These are phyloP conservation scores for Solioccasus polychromus DNA, from an alignment of 768 basidiomycete genomes.

Conservation along the genomic window DNA sequence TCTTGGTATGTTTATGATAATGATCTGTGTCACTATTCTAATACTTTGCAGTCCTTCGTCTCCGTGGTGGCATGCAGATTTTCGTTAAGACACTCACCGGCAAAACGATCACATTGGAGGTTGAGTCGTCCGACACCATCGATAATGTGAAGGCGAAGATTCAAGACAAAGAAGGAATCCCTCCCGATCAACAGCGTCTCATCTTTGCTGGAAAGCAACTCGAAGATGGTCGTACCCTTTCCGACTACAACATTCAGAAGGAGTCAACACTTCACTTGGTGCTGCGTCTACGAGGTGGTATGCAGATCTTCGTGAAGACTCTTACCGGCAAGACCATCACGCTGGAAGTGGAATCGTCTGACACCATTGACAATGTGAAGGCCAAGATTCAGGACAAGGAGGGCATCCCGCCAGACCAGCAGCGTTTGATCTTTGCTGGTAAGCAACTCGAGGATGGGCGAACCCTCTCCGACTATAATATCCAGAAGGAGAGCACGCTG, in stretches of 20 bases:
- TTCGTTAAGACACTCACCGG: slow-evolving; percentile 87
- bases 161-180: slow-evolving; percentile 81
- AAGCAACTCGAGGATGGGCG: slow-evolving; percentile 77
- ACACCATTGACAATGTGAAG: too few species aligned
- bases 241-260: slow-evolving; percentile 83
- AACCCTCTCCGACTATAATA: slow-evolving; percentile 75
- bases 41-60: slow-evolving; percentile 56
- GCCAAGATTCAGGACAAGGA: too few species aligned
- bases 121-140: slow-evolving; percentile 91
- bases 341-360: slow-evolving; percentile 72
- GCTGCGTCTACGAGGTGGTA: slow-evolving; percentile 65
- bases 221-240: slow-evolving; percentile 88
- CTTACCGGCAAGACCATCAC: slow-evolving; percentile 78
- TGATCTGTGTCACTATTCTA: not conserved
- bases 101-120: slow-evolving; percentile 91
- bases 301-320: slow-evolving; percentile 74
- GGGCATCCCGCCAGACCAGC: too few species aligned
- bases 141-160: slow-evolving; percentile 87
- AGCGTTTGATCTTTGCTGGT: too few species aligned
- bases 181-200: slow-evolving; percentile 81
- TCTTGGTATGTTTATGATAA: slow-evolving; percentile 17
- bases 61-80: slow-evolving; percentile 90
- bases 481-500: slow-evolving; percentile 73
- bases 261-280: slow-evolving; percentile 78
- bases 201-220: slow-evolving; percentile 95